Evolutionary conservation across 2,329 filamentous ascomycete species (phyloP).

Genomic region (Aspergillus neotritici): DNA sequence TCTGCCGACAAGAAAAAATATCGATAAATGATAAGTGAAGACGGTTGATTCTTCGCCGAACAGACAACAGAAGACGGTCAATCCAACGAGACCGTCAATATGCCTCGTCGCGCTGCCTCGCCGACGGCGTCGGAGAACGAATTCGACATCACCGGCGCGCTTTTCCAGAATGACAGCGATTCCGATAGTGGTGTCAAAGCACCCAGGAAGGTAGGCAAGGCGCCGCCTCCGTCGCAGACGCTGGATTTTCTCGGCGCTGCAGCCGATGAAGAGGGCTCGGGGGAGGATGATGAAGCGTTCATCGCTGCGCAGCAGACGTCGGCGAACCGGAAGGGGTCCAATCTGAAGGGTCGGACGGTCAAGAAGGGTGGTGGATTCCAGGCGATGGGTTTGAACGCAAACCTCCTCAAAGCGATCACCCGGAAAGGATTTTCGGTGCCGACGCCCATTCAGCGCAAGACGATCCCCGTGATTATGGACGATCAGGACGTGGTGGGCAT

Average conservation of each 20-base stretch:
- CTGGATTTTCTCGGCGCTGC: slow-evolving; percentile 53
- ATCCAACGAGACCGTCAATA: slow-evolving; percentile 34
- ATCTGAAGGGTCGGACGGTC: slow-evolving; percentile 74
- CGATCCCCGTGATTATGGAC: slow-evolving; percentile 85
- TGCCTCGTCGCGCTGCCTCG: slow-evolving; percentile 69
- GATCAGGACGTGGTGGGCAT: slow-evolving; percentile 96
- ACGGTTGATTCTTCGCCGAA: too few relatives aligned
- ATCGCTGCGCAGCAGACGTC: slow-evolving; percentile 84
- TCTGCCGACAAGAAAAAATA: slow-evolving; percentile 15
- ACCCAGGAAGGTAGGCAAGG: slow-evolving; percentile 50
- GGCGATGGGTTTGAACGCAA: slow-evolving; percentile 79
- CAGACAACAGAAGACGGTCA: neutral
- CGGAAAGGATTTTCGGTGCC: slow-evolving; percentile 94
- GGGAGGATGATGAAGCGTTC: slow-evolving; percentile 70
- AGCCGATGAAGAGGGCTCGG: slow-evolving; percentile 52
- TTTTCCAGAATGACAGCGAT: slow-evolving; percentile 59
- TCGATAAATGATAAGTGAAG: slow-evolving; percentile 5
- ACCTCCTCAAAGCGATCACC: slow-evolving; percentile 82
- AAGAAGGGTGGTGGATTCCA: slow-evolving; percentile 98
- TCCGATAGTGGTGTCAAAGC: slow-evolving; percentile 38
- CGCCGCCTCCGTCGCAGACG: slow-evolving; percentile 25
- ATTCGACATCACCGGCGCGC: slow-evolving; percentile 76
- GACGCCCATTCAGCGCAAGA: slow-evolving; percentile 94
- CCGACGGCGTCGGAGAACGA: slow-evolving; percentile 84
- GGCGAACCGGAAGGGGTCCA: slow-evolving; percentile 77